phyloP scores from a whole-genome alignment of 2,329 filamentous ascomycete species.

The Emergomyces pasteurianus region DNA sequence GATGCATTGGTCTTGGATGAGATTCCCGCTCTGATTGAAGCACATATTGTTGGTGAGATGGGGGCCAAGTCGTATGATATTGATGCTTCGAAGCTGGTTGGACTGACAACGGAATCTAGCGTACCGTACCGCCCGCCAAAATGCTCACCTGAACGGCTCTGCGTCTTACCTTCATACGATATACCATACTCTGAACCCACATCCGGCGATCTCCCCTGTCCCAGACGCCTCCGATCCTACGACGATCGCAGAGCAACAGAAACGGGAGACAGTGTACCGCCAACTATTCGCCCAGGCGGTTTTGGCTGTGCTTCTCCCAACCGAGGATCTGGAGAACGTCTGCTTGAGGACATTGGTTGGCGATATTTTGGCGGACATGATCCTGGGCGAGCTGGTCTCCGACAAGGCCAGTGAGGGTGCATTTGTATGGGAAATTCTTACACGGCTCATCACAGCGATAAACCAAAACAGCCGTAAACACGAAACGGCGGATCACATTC shows the following conservation, averaged over 20 bases:
- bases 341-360: constrained; percentile 73
- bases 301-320: constrained; percentile 73
- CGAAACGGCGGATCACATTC: constrained; percentile 22
- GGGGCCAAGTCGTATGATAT: neutral
- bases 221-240: constrained; percentile 45
- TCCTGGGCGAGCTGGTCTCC: constrained; percentile 69
- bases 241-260: constrained; percentile 48
- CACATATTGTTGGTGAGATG: constrained; percentile 52
- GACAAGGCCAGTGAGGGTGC: constrained; percentile 76
- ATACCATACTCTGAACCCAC: constrained; percentile 74
- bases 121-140: constrained; percentile 56
- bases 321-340: constrained; percentile 80
- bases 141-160: constrained; percentile 47
- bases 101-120: constrained; percentile 39
- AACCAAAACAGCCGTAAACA: constrained; percentile 15
- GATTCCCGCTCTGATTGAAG: constrained; percentile 67
- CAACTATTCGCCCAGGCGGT: constrained; percentile 76
- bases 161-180: constrained; percentile 52
- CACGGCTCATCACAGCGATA: constrained; percentile 51
- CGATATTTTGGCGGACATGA: constrained; percentile 81
- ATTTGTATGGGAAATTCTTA: constrained; percentile 76
- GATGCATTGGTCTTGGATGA: constrained; percentile 78
- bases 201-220: constrained; percentile 69
- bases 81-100: neutral
- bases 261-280: constrained; percentile 74